A percentile compares a stretch with the other conserved stretches of the same genome.
Evolutionary conservation across 2,329 filamentous ascomycete genomes (phyloP).

Genomic region (Pyrenochaeta sp.): DNA sequence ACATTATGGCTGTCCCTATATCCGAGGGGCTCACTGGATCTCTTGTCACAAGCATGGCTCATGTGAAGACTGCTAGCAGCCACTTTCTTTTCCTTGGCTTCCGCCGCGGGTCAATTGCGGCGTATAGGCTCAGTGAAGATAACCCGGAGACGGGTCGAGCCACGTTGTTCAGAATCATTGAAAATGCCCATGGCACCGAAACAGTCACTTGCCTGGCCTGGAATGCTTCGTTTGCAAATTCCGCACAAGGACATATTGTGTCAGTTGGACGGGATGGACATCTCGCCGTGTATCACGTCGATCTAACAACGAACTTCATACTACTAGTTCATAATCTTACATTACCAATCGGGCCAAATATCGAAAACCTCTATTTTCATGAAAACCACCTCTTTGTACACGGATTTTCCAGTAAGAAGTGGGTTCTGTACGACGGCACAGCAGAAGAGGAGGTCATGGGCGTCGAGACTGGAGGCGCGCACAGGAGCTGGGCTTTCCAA

Average conservation of each 20-base stretch:
- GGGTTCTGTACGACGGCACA: slow-evolving; percentile 83
- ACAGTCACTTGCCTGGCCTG: slow-evolving; percentile 72
- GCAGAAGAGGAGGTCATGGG: slow-evolving; percentile 72
- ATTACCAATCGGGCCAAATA: slow-evolving; percentile 76
- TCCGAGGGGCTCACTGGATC: slow-evolving; percentile 54
- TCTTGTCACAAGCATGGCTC: slow-evolving; percentile 60
- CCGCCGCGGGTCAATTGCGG: slow-evolving; percentile 62
- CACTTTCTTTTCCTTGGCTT: slow-evolving; percentile 63
- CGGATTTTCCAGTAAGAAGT: slow-evolving; percentile 81
- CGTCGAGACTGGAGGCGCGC: slow-evolving; percentile 84
- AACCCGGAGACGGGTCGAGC: slow-evolving; percentile 2
- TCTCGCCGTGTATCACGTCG: slow-evolving; percentile 69
- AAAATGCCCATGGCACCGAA: slow-evolving; percentile 61
- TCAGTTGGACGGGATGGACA: slow-evolving; percentile 80
- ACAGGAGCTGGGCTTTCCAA: slow-evolving; percentile 75
- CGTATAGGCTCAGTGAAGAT: slow-evolving; percentile 50
- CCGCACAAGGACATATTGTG: slow-evolving; percentile 62
- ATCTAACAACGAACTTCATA: slow-evolving; percentile 29
- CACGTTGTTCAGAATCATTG: slow-evolving; percentile 25
- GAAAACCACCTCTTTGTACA: slow-evolving; percentile 69
- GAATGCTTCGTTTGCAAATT: slow-evolving; percentile 45
- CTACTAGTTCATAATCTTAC: slow-evolving; percentile 71
- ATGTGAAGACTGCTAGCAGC: slow-evolving; percentile 27
- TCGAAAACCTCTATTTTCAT: slow-evolving; percentile 75
- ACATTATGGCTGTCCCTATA: slow-evolving; percentile 21